Evolutionary conservation across 2,329 filamentous ascomycete genomes (phyloP).

Genomic region (Leptographium galeiforme): DNA sequence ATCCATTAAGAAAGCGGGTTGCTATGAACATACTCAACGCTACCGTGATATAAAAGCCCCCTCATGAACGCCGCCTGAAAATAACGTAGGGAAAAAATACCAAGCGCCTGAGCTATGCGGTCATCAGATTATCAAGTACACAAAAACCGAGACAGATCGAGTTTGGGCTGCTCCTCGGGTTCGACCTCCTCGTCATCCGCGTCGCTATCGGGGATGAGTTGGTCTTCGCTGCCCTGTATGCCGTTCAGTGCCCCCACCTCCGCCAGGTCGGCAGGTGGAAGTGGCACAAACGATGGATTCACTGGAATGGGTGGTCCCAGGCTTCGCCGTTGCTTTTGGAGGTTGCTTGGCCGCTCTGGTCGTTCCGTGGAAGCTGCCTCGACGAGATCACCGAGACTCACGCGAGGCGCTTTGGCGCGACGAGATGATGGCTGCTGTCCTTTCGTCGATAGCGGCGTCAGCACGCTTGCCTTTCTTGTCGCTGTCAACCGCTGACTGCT

Average conservation of each 20-base stretch:
- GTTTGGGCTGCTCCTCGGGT: slow-evolving; percentile 11
- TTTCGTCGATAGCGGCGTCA: slow-evolving; percentile 4
- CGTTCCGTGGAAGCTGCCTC: not conserved
- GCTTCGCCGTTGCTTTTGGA: slow-evolving; percentile 11
- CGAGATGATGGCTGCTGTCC: not conserved
- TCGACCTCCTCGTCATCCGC: slow-evolving; percentile 24
- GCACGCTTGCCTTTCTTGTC: not conserved
- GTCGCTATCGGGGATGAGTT: slow-evolving; percentile 40
- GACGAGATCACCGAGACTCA: slow-evolving; percentile 8
- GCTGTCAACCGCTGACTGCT: not conserved
- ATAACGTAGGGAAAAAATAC: not conserved
- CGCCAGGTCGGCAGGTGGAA: slow-evolving; percentile 38
- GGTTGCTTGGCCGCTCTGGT: not conserved
- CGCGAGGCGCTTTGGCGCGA: not conserved
- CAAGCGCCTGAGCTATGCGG: not conserved
- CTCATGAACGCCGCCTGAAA: not conserved
- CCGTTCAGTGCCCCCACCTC: slow-evolving; percentile 39
- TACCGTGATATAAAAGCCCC: not conserved
- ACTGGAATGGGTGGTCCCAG: slow-evolving; percentile 18
- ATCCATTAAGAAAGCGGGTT: not conserved
- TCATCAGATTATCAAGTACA: slow-evolving; percentile 17
- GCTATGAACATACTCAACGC: not conserved
- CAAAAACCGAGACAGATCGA: slow-evolving; percentile 37
- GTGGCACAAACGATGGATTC: slow-evolving; percentile 40
- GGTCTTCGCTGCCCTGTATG: slow-evolving; percentile 40